Evolutionary conservation across 2,329 filamentous ascomycete genomes (phyloP).

Genomic region (Colletotrichum sp.): DNA sequence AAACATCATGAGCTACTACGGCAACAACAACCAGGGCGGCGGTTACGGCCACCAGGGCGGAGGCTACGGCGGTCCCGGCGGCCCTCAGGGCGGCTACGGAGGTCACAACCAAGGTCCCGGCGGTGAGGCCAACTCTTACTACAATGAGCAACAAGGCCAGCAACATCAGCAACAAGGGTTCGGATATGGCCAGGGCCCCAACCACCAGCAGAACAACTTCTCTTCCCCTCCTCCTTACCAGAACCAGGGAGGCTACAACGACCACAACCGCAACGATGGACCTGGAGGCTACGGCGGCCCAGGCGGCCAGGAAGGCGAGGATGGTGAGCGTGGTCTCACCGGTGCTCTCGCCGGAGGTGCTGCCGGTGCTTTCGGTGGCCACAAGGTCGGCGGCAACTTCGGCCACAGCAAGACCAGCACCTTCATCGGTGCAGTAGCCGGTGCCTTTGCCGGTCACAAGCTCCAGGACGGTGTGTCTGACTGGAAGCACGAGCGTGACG

Average conservation of each 20-base stretch:
- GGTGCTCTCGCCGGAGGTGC: constrained; percentile 45
- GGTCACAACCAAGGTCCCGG: background rate
- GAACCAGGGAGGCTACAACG: background rate
- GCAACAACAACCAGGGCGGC: constrained; percentile 10
- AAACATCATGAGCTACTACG: constrained; percentile 14
- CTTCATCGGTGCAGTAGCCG: constrained; percentile 43
- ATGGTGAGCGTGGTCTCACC: constrained; percentile 46
- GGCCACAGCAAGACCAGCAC: constrained; percentile 40
- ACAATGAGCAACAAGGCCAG: constrained; percentile 2
- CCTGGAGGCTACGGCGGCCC: constrained; percentile 17
- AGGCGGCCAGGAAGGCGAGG: constrained; percentile 28
- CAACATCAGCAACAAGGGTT: background rate
- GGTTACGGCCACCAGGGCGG: background rate
- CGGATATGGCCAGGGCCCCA: constrained; percentile 10
- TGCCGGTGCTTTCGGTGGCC: constrained; percentile 43
- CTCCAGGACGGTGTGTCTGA: constrained; percentile 43
- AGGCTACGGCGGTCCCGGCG: background rate
- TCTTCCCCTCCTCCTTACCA: constrained; percentile 9
- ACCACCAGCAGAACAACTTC: constrained; percentile 12
- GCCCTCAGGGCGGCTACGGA: background rate
- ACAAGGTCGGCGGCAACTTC: constrained; percentile 44
- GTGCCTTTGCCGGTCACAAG: constrained; percentile 47
- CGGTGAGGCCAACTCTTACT: constrained; percentile 17
- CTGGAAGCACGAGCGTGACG: constrained; percentile 43
- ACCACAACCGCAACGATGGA: constrained; percentile 12